Conservation (phyloP, 768 basidiomycete species). For the Chalciporus chontae region DNA sequence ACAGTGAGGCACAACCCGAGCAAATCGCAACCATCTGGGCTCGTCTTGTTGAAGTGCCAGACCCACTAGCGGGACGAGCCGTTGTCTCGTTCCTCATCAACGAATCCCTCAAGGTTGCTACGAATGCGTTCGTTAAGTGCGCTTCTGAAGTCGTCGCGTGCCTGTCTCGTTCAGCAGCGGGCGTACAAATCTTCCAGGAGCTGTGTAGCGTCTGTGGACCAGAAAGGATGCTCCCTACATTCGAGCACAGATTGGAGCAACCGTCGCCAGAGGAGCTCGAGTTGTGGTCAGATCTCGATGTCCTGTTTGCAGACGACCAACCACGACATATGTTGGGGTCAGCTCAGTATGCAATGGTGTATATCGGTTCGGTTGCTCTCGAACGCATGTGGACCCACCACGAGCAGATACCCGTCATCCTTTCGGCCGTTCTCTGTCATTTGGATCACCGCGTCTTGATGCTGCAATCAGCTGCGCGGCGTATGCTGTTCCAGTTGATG, state of each 20-base stretch:
- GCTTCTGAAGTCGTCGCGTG: slow-evolving; percentile 81
- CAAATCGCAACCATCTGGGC: slow-evolving; percentile 80
- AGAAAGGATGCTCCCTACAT: slow-evolving; percentile 73
- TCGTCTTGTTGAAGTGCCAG: slow-evolving; percentile 67
- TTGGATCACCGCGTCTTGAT: slow-evolving; percentile 72
- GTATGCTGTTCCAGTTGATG: slow-evolving; percentile 81
- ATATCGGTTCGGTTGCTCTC: slow-evolving; percentile 72
- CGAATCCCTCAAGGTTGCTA: slow-evolving; percentile 83
- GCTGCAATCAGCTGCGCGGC: slow-evolving; percentile 66
- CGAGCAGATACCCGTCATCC: slow-evolving; percentile 64
- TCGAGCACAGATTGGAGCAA: slow-evolving; percentile 62
- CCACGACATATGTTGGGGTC: slow-evolving; percentile 70
- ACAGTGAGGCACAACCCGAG: slow-evolving; percentile 69
- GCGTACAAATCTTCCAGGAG: slow-evolving; percentile 73
- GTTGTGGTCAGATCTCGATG: slow-evolving; percentile 76
- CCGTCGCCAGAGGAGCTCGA: slow-evolving; percentile 68
- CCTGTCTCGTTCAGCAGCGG: slow-evolving; percentile 73
- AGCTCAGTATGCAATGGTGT: slow-evolving; percentile 86
- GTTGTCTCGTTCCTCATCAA: slow-evolving; percentile 81
- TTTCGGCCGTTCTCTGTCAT: slow-evolving; percentile 79
- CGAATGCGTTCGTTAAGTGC: slow-evolving; percentile 70
- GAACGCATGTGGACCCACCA: slow-evolving; percentile 75
- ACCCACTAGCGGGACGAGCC: slow-evolving; percentile 73
- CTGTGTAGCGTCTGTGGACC: slow-evolving; percentile 85
- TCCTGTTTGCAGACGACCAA: slow-evolving; percentile 64